Percentiles rank a stretch among this genome's conserved stretches.
These are phyloP conservation scores for Trichoderma sp. DNA, from an alignment of 2,329 filamentous ascomycete genomes.

Conservation along the genomic window DNA sequence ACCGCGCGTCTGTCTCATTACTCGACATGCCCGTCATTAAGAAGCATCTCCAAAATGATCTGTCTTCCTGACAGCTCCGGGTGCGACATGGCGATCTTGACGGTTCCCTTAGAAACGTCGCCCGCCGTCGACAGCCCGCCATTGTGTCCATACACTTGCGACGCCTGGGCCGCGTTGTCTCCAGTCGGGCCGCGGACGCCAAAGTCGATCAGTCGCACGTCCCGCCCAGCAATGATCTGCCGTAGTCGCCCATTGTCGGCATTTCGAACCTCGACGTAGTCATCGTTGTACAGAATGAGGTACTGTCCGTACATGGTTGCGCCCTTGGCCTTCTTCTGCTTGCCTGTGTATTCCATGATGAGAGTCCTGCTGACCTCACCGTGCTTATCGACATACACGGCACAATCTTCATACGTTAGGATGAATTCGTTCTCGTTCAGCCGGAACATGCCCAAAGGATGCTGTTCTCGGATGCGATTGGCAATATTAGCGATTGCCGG, in stretches of 20 bases:
- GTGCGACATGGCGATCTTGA: constrained; percentile 95
- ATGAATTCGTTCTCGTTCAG: constrained; percentile 90
- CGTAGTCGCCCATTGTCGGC: constrained; percentile 90
- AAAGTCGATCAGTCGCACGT: constrained; percentile 88
- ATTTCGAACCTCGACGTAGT: constrained; percentile 96
- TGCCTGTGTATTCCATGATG: constrained; percentile 99
- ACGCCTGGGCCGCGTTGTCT: constrained; percentile 38
- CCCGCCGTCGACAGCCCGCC: constrained; percentile 36
- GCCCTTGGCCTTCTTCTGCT: constrained; percentile 69
- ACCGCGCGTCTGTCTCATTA: constrained; percentile 15
- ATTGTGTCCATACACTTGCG: constrained; percentile 36
- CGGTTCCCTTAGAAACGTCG: constrained; percentile 63
- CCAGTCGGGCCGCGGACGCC: constrained; percentile 64
- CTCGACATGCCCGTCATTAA: constrained; percentile 78
- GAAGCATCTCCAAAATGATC: constrained; percentile 84
- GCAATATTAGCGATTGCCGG: constrained; percentile 82
- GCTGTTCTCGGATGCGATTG: constrained; percentile 74
- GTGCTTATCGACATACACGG: constrained; percentile 97
- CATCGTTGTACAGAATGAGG: constrained; percentile 87
- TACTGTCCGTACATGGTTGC: constrained; percentile 91
- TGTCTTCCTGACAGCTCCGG: constrained; percentile 81
- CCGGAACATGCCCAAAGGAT: constrained; percentile 93
- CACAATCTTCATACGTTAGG: constrained; percentile 91
- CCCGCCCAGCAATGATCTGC: constrained; percentile 89
- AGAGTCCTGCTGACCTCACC: constrained; percentile 91